Percentiles rank a stretch among this genome's conserved stretches.
phyloP scores from a whole-genome alignment of 306 rosid species.

The Vicia faba region DNA sequence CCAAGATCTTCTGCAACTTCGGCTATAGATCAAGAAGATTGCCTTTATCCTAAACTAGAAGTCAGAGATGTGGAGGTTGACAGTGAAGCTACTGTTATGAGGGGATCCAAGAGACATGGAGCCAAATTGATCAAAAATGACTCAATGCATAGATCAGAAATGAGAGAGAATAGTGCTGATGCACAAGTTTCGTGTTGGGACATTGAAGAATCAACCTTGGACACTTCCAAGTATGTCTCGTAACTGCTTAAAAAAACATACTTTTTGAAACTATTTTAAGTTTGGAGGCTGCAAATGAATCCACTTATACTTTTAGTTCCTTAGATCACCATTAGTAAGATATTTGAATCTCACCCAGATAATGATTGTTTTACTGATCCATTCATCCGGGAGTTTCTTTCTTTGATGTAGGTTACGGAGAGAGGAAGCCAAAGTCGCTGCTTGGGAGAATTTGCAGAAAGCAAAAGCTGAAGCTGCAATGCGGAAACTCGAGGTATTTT shows the following conservation, averaged over 20 bases:
- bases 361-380: not conserved
- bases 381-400: not conserved
- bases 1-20: slow-evolving; percentile 42
- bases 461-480: slow-evolving; percentile 91
- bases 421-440: slow-evolving; percentile 85
- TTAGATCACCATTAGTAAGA: not conserved
- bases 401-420: slow-evolving; percentile 55
- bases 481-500: slow-evolving; percentile 76
- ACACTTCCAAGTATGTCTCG: slow-evolving; percentile 62
- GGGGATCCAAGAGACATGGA: slow-evolving; percentile 52
- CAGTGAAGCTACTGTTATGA: slow-evolving; percentile 53
- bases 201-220: slow-evolving; percentile 57
- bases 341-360: too few relatives aligned
- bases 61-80: slow-evolving; percentile 87
- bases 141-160: slow-evolving; percentile 39
- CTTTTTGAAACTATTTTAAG: too few relatives aligned
- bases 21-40: slow-evolving; percentile 41
- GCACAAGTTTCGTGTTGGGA: slow-evolving; percentile 51
- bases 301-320: not conserved
- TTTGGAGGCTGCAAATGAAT: too few relatives aligned
- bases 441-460: slow-evolving; percentile 90
- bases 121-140: slow-evolving; percentile 32
- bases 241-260: too few relatives aligned
- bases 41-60: slow-evolving; percentile 47
- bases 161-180: slow-evolving; percentile 39